phyloP scores from a whole-genome alignment of 768 basidiomycete species.

The Inosperma sp. region DNA sequence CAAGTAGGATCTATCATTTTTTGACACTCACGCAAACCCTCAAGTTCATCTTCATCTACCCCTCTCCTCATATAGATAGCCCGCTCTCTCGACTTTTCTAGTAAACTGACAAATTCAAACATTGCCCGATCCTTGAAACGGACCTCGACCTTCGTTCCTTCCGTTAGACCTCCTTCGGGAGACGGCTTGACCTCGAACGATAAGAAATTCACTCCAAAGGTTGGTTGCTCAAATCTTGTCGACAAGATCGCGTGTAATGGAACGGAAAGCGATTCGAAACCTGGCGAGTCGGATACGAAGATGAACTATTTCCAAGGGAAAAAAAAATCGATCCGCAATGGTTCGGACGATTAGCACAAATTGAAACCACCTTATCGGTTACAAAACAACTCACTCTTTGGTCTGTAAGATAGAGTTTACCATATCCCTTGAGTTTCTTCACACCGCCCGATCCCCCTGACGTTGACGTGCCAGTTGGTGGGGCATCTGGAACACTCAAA shows the following conservation, averaged over 20 bases:
- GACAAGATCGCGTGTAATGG: constrained; percentile 62
- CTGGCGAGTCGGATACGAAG: constrained; percentile 40
- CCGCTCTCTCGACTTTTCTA: constrained; percentile 76
- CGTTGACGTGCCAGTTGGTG: constrained; percentile 37
- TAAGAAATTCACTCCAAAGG: constrained; percentile 65
- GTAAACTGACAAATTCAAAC: constrained; percentile 65
- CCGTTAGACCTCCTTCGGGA: constrained; percentile 57
- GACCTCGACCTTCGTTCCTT: constrained; percentile 62
- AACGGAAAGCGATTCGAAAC: constrained; percentile 49
- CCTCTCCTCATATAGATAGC: constrained; percentile 73
- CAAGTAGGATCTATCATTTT: neutral
- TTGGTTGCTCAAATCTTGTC: constrained; percentile 72
- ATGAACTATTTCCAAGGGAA: constrained; percentile 45
- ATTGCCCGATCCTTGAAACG: constrained; percentile 64
- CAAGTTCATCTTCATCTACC: constrained; percentile 47
- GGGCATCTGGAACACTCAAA: constrained; percentile 53
- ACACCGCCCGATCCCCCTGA: constrained; percentile 52
- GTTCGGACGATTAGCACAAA: neutral
- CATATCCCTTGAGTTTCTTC: constrained; percentile 55
- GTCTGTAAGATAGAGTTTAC: constrained; percentile 63
- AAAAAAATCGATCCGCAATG: neutral
- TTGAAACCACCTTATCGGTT: no score
- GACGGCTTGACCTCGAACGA: constrained; percentile 63
- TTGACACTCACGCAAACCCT: constrained; percentile 53
- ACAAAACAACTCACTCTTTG: constrained; percentile 52